Percentiles rank a stretch among this genome's conserved stretches.
phyloP scores from a whole-genome alignment of 169 alveolate genomes.

The Eimeria sp. region DNA sequence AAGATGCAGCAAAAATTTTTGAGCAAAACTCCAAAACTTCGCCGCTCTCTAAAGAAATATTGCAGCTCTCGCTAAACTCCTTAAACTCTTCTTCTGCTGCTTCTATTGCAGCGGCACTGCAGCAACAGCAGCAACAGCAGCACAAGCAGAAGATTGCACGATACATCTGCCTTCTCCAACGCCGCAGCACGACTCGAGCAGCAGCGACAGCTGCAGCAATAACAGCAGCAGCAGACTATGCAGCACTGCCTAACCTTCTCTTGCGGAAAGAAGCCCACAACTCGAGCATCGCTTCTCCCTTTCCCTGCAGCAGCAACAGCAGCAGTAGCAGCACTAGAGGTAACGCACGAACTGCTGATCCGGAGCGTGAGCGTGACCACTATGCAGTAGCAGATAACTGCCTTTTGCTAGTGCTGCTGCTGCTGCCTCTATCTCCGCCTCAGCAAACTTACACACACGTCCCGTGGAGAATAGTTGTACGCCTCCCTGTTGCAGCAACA shows the following conservation, averaged over 20 bases:
- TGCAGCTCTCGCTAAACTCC: conserved; percentile 11
- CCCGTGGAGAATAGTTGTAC: neutral
- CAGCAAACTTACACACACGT: conserved; percentile 23
- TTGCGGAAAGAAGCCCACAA: conserved; percentile 57
- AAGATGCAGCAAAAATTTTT: neutral
- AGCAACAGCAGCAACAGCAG: neutral
- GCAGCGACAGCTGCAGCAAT: neutral
- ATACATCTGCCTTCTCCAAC: neutral
- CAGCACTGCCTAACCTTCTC: neutral
- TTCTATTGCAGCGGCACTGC: conserved; percentile 48
- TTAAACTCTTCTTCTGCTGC: conserved; percentile 22
- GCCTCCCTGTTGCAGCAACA: conserved; percentile 70
- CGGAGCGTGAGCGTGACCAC: neutral
- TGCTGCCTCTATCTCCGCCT: neutral
- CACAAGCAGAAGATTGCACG: neutral
- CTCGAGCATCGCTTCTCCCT: conserved; percentile 58
- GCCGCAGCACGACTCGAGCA: neutral
- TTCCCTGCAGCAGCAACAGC: conserved; percentile 30
- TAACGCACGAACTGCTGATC: neutral
- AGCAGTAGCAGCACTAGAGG: conserved; percentile 17
- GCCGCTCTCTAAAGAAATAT: neutral
- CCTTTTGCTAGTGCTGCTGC: neutral
- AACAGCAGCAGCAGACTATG: conserved; percentile 1
- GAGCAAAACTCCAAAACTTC: neutral
- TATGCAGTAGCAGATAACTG: neutral